Base-by-base conservation (phyloP, 2,329 filamentous ascomycete species). In the Harringtonia lauricola region DNA sequence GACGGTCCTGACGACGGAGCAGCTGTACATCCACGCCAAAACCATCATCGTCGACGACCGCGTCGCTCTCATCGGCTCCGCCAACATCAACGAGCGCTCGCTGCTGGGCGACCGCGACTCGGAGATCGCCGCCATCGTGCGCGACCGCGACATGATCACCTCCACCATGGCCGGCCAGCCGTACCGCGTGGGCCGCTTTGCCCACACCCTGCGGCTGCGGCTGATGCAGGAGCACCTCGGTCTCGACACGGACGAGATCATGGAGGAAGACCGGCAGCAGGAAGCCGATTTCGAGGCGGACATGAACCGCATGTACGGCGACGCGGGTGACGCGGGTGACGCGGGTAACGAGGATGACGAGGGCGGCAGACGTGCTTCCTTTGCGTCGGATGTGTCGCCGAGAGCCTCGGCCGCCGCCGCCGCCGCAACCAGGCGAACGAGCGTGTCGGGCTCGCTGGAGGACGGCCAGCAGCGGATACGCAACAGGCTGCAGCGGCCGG, bases 21-120 rank as follows among this genome's bases (percentile, higher is more conserved):
- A 96, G 64, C 74, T 98, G 12, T 98, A 98, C 59, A 96, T 98
- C 45, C 92, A 98, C 57, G 92, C 92, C 48, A 98, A 98, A 64
- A 84, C 84, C 52, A 96, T 96, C 71, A 76, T 98, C 44, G 90
- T 95, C 5, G 92, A 98, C 60, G 92, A 98, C 57, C 79, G 90
- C 29, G 79, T 92, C 46, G 90, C 83, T 18, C 80, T 98, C 48
- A 98, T 98, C 54, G 92, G 92, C 17, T 96, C 90, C 37, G 92
- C 92, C 42, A 98, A 98, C 59, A 96, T 98, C 69, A 98, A 98
- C 55, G 92, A 98, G 62, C 81, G 92, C 37, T 96, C 90, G 8
- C 88, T 96, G 87, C 63, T 95, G 48, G 92, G 92, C 9, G 83
- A 78, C 39, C 79, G 92, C 55, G 92, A 98, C 61, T 95, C 90